Percentiles rank a stretch among this genome's conserved stretches.
Conservation (phyloP, 805 yeast genomes). For the Hemisphaericaspora nanyangensis region DNA sequence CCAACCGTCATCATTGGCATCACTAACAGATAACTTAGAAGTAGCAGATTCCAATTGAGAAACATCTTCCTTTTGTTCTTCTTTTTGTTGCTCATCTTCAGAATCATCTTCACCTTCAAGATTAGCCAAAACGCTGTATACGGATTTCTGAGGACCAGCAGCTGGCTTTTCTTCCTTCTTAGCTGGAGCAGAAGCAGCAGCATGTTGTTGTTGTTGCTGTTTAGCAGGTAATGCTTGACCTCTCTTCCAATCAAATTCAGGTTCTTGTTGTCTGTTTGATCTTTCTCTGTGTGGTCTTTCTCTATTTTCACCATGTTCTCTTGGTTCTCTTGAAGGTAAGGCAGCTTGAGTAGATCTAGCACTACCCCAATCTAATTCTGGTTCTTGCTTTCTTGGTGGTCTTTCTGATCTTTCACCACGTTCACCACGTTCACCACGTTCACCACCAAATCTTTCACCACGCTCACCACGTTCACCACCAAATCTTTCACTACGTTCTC, state of each 20-base stretch:
- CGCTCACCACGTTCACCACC: slow-evolving; percentile 16
- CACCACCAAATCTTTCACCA: slow-evolving; percentile 21
- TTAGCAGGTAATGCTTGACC: slow-evolving; percentile 30
- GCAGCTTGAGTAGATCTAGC: slow-evolving; percentile 28
- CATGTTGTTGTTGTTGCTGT: slow-evolving; percentile 1
- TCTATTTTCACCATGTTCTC: slow-evolving; percentile 26
- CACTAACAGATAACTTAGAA: slow-evolving; percentile 21
- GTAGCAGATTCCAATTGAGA: slow-evolving; percentile 23
- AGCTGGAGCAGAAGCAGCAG: slow-evolving; percentile 2
- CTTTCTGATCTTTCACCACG: slow-evolving; percentile 17
- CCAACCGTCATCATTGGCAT: slow-evolving; percentile 29
- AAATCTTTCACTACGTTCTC: slow-evolving; percentile 32
- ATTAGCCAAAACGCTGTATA: slow-evolving; percentile 29
- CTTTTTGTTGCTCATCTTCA: slow-evolving; percentile 13
- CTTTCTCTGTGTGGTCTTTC: slow-evolving; percentile 25
- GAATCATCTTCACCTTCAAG: slow-evolving; percentile 30
- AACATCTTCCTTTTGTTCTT: slow-evolving; percentile 9
- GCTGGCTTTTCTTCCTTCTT: slow-evolving; percentile 18
- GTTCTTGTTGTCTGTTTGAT: slow-evolving; percentile 18
- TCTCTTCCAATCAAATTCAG: slow-evolving; percentile 35
- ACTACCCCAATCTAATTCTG: slow-evolving; percentile 41
- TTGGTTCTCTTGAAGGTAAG: slow-evolving; percentile 35
- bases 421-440: slow-evolving; percentile 17
- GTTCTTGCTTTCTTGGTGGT: slow-evolving; percentile 31
- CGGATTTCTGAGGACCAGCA: slow-evolving; percentile 33